These are phyloP conservation scores for Lantana camara DNA, from an alignment of 257 asterid species.

Conservation along the genomic window DNA sequence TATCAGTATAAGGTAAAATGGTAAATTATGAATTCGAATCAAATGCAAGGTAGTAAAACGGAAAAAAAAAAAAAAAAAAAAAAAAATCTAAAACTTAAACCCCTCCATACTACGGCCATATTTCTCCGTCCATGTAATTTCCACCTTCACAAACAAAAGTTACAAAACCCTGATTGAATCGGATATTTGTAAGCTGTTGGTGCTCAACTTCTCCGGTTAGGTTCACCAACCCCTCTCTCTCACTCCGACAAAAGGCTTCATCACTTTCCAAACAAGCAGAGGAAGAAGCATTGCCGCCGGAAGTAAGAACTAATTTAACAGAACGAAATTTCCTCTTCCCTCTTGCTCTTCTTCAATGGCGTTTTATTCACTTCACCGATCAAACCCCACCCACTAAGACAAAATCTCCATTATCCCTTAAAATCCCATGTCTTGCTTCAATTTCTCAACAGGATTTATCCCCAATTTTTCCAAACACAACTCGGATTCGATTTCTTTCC, in stretches of 20 bases:
- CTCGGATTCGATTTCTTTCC: conserved; percentile 32
- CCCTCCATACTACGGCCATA: no score
- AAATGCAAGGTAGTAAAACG: no score
- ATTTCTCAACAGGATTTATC: conserved; percentile 16
- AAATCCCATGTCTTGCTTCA: conserved; percentile 33
- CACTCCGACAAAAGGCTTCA: conserved; percentile 10
- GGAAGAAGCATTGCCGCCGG: not conserved
- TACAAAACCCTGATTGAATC: not conserved
- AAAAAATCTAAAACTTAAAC: no score
- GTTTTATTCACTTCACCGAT: conserved; percentile 8
- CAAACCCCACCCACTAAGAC: conserved; percentile 11
- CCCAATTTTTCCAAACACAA: conserved; percentile 2
- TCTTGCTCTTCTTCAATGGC: conserved; percentile 4
- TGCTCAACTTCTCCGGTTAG: not conserved
- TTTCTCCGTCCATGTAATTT: not conserved
- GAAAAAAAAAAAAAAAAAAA: no score
- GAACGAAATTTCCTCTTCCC: not conserved
- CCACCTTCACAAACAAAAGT: not conserved
- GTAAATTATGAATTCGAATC: no score
- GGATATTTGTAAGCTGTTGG: not conserved
- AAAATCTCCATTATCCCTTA: not conserved
- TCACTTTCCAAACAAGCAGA: not conserved
- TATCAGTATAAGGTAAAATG: no score
- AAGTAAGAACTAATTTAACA: not conserved
- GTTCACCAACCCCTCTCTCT: not conserved